Evolutionary conservation across 345 rosid species (phyloP), one percentile per base, ranked within the genome.

Genomic region (Raphanus sativus): DNA sequence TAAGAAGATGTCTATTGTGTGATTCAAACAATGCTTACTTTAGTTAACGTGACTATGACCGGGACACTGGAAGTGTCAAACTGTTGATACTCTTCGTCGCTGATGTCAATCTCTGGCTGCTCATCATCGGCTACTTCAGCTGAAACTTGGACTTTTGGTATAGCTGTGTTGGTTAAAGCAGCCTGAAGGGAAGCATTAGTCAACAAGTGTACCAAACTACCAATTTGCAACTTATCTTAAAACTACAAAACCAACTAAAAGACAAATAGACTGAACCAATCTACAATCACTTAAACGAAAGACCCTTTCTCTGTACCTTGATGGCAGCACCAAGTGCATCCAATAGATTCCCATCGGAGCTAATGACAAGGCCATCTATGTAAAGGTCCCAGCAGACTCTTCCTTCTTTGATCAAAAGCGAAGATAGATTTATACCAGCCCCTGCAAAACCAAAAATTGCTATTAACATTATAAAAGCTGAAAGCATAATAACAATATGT

Each of bases 311-410:
- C 28, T 36, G 7, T 38, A 38, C 45, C 96, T 92, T 92, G 75
- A 95, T 80, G 77, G 96, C 91, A 79, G 97, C 98, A 76, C 91
- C 8, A 83, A 81, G 81, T 0, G 91, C 88, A 86, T 88, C 98
- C 42, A 95, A 80, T 50, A 95, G 71, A 86, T 95, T 92, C 70
- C 98, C 99, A 74, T 89, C 96, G 1, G 93, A 89, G 80, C 97
- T 91, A 75, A 91, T 58, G 21, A 95, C 96, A 72, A 95, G 94
- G 58, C 94, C 88, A 77, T 95, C 92, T 8, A 95, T 85, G 36
- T 92, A 95, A 67, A 84, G 94, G 82, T 95, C 99, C 98, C 98
- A 95, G 33, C 96, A 95, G 55, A 92, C 77, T 85, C 87, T 89
- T 58, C 97, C 97, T 76, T 91, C 93, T 79, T 84, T 90, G 55